Evolutionary conservation across 805 yeast species (phyloP), one percentile per base, ranked within the genome.

Genomic region (Kuraishia hungarica): DNA sequence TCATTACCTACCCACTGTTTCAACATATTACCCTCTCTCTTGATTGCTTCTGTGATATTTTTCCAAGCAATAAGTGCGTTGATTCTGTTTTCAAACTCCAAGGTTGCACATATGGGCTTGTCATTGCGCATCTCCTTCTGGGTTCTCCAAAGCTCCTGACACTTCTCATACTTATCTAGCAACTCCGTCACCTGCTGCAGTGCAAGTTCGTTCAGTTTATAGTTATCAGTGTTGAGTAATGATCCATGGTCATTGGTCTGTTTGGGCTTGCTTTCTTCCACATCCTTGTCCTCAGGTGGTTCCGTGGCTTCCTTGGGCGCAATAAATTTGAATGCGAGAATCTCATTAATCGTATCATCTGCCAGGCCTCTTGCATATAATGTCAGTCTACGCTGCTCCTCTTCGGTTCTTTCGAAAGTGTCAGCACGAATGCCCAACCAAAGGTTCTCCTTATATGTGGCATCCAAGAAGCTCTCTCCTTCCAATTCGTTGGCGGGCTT

Each of bases 341-440:
- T 77, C 48, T 86, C 88, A 11, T 86, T 86, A 53, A 94, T 74
- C 0, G 89, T 73, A 13, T 78, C 82, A 67, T 90, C 96, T 2
- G 88, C 90, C 2, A 84, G 72, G 1, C 87, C 81, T 55, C 97
- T 73, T 21, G 88, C 75, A 59, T 83, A 83, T n/a, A 80, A 74
- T 2, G 89, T 79, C 13, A 89, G 77, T 61, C 83, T 79, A 51
- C 79, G 73, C 66, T 93, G 96, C 57, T 89, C 96, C 46, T 83
- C 89, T 54, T 86, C 84, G 0, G 93, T 76, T 57, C 97, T 78
- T 20, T 94, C 92, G 57, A 83, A 83, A 52, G 88, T 76, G 69
- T 87, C 89, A 1, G 98, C 92, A 52, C 89, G 76, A 20, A 94
- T 79, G 23, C 93, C 97, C 54, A 89, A 70, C 99, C 99, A 94